These are phyloP conservation scores for Haplographium delicatum DNA, from an alignment of 495 filamentous ascomycete species.

Conservation along the genomic window DNA sequence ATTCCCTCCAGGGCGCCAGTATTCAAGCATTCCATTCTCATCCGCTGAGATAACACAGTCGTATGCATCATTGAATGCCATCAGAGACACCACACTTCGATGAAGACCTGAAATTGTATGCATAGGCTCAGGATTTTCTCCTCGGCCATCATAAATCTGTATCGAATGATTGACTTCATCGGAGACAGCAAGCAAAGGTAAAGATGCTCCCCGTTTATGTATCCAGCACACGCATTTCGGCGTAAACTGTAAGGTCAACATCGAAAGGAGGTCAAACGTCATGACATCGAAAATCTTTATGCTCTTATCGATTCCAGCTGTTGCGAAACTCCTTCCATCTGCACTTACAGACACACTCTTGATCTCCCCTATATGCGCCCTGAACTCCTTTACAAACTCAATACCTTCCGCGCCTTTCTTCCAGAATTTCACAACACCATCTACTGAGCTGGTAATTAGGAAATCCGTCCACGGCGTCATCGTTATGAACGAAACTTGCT, in stretches of 20 bases:
- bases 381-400: constrained; percentile 98
- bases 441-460: constrained; percentile 84
- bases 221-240: constrained; percentile 90
- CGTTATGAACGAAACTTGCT: constrained; percentile 79
- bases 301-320: constrained; percentile 77
- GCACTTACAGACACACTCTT: constrained; percentile 73
- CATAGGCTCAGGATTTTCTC: constrained; percentile 63
- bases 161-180: constrained; percentile 66
- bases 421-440: constrained; percentile 98
- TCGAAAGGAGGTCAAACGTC: constrained; percentile 84
- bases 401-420: constrained; percentile 89
- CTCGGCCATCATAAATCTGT: constrained; percentile 81
- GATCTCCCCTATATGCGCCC: constrained; percentile 83
- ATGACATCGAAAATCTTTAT: constrained; percentile 96
- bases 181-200: constrained; percentile 88
- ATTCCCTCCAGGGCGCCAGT: constrained; percentile 75
- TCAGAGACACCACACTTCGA: constrained; percentile 67
- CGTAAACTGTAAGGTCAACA: constrained; percentile 66
- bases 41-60: constrained; percentile 89
- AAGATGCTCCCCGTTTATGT: constrained; percentile 77
- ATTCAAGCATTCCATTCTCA: constrained; percentile 91
- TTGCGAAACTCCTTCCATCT: constrained; percentile 92
- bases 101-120: constrained; percentile 74
- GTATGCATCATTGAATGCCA: constrained; percentile 84
- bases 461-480: constrained; percentile 90